These are phyloP conservation scores for Globisporangium polare DNA, from an alignment of 352 stramenopile genomes.

Conservation along the genomic window DNA sequence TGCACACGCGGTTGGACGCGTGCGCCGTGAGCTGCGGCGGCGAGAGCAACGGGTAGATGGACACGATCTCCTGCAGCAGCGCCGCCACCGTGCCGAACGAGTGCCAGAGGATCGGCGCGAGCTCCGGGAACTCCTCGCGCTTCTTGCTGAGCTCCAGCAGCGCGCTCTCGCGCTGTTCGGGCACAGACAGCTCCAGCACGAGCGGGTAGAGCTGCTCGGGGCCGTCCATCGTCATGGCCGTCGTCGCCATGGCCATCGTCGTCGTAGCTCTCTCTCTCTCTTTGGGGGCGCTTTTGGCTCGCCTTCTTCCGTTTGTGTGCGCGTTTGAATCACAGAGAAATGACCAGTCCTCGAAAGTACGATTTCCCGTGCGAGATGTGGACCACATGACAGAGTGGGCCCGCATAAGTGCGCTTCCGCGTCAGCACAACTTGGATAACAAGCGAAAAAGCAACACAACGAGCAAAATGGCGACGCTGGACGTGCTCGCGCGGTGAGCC, in stretches of 20 bases:
- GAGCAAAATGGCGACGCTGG: slow-evolving; percentile 12
- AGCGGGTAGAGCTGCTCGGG: slow-evolving; percentile 85
- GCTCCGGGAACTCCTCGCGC: slow-evolving; percentile 95
- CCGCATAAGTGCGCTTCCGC: slow-evolving; percentile 17
- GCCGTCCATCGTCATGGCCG: slow-evolving; percentile 35
- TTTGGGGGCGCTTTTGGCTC: background rate
- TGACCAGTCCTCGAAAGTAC: background rate
- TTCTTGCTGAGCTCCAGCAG: slow-evolving; percentile 99
- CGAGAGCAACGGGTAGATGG: slow-evolving; percentile 97
- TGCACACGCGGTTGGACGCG: slow-evolving; percentile 98
- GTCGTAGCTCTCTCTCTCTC: background rate
- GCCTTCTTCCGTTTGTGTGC: background rate
- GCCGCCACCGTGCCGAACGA: slow-evolving; percentile 96
- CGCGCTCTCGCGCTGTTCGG: slow-evolving; percentile 94
- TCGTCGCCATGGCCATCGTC: slow-evolving; percentile 12
- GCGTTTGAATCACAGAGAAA: background rate
- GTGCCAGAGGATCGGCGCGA: slow-evolving; percentile 98
- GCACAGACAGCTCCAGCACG: slow-evolving; percentile 92
- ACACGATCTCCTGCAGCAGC: slow-evolving; percentile 98
- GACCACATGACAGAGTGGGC: background rate
- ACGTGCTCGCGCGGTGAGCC: slow-evolving; percentile 20
- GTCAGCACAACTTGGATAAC: slow-evolving; percentile 1
- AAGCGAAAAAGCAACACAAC: slow-evolving; percentile 8
- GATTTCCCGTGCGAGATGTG: background rate
- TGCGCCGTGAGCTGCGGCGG: slow-evolving; percentile 96